Evolutionary conservation across 768 basidiomycete species (phyloP).

Genomic region (Lactarius indigo): DNA sequence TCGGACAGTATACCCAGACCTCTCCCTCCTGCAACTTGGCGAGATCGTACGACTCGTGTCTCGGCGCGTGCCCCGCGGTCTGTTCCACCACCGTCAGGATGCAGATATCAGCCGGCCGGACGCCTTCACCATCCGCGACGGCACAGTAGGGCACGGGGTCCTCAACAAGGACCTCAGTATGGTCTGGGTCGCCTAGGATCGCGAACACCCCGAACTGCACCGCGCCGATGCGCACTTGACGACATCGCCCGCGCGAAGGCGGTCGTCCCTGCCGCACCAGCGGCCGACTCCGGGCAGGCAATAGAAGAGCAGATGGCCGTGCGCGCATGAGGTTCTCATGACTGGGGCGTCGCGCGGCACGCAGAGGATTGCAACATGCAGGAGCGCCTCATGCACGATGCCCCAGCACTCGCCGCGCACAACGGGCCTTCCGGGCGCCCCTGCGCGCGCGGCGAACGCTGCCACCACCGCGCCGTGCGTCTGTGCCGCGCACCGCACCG

Average conservation of each 20-base stretch:
- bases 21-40: constrained; percentile 45
- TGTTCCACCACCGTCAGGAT: constrained; percentile 54
- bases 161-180: constrained; percentile 48
- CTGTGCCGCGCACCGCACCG: constrained; percentile 45
- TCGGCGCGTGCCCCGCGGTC: constrained; percentile 41
- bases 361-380: constrained; percentile 37
- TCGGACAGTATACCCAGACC: constrained; percentile 56
- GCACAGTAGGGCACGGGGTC: constrained; percentile 35
- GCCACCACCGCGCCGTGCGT: constrained; percentile 49
- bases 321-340: constrained; percentile 47
- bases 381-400: constrained; percentile 49
- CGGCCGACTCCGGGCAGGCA: constrained; percentile 39
- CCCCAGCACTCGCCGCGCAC: constrained; percentile 60
- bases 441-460: constrained; percentile 45
- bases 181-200: constrained; percentile 50
- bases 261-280: constrained; percentile 52
- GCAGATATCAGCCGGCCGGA: constrained; percentile 41
- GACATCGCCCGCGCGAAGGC: constrained; percentile 52
- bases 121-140: constrained; percentile 34
- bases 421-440: constrained; percentile 41
- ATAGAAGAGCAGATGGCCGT: constrained; percentile 52
- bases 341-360: constrained; percentile 46
- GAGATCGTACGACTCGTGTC: constrained; percentile 42
- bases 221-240: constrained; percentile 38
- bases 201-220: constrained; percentile 24